phyloP scores from a whole-genome alignment of 2,329 filamentous ascomycete species.

The Cryphonectria nitschkei region DNA sequence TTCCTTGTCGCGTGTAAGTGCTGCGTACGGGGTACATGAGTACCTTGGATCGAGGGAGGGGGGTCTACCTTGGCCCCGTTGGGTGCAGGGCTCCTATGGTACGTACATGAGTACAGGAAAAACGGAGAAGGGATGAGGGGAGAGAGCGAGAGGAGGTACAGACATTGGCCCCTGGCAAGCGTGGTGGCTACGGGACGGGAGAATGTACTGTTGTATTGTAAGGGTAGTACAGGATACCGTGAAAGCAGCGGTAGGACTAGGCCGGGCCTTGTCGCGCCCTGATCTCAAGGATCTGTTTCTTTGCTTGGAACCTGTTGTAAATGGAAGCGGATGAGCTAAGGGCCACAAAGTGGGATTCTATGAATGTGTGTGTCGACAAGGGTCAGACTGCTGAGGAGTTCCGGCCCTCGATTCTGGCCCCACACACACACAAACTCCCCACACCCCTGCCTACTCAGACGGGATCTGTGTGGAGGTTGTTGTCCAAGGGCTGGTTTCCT shows the following conservation, averaged over 20 bases:
- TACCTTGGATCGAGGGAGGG: conserved; percentile 24
- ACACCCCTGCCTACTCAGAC: conserved; percentile 9
- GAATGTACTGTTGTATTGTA: conserved; percentile 13
- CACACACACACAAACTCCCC: background rate
- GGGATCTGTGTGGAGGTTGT: conserved; percentile 9
- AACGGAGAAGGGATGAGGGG: conserved; percentile 9
- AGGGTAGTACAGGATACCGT: background rate
- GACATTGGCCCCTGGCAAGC: conserved; percentile 24
- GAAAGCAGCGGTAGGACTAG: conserved; percentile 12
- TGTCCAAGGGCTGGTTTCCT: conserved; percentile 17
- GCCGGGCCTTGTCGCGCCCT: conserved; percentile 18
- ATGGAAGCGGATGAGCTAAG: conserved; percentile 6
- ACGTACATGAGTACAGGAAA: background rate
- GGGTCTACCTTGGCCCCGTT: conserved; percentile 18
- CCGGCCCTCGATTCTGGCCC: conserved; percentile 7
- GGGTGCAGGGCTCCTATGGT: conserved; percentile 4
- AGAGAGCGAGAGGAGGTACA: conserved; percentile 19
- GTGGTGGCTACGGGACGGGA: conserved; percentile 9
- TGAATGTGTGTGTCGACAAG: conserved; percentile 6
- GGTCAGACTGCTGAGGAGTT: conserved; percentile 8
- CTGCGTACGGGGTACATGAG: background rate
- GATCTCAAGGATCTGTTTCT: conserved; percentile 15
- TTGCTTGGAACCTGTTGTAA: conserved; percentile 8
- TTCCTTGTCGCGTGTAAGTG: conserved; percentile 19
- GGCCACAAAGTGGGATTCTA: background rate